phyloP scores from a whole-genome alignment of 805 yeast genomes.

The Vanderwaltozyma tropicalis region DNA sequence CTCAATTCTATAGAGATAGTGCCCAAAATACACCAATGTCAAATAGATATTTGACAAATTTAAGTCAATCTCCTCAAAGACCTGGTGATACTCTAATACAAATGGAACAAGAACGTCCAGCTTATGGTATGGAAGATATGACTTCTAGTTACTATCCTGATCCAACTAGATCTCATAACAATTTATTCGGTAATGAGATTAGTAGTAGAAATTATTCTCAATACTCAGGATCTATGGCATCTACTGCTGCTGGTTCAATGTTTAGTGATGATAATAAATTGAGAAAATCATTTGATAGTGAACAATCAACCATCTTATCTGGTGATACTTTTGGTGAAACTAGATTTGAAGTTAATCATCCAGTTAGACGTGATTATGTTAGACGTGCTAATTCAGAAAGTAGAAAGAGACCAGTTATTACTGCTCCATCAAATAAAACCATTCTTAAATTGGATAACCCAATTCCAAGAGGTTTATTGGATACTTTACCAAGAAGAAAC shows the following conservation, averaged over 20 bases:
- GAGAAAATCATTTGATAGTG: constrained; percentile 44
- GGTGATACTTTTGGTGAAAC: constrained; percentile 29
- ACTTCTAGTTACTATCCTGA: constrained; percentile 15
- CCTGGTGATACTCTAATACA: constrained; percentile 41
- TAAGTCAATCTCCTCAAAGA: constrained; percentile 63
- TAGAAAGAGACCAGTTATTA: constrained; percentile 46
- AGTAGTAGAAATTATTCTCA: constrained; percentile 1
- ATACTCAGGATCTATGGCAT: constrained; percentile 14
- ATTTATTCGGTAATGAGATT: constrained; percentile 3
- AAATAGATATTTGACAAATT: constrained; percentile 52
- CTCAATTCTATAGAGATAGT: constrained; percentile 24
- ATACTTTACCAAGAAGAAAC: constrained; percentile 77
- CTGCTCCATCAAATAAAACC: constrained; percentile 36
- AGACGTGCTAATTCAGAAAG: constrained; percentile 55
- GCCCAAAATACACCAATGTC: constrained; percentile 32
- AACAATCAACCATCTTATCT: constrained; percentile 24
- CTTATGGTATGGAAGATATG: constrained; percentile 27
- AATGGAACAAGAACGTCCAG: constrained; percentile 29
- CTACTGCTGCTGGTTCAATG: constrained; percentile 20
- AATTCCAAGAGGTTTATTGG: constrained; percentile 77
- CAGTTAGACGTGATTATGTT: constrained; percentile 26
- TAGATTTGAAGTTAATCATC: constrained; percentile 28
- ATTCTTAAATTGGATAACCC: constrained; percentile 82
- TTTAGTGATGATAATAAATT: constrained; percentile 27
- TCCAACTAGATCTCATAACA: constrained; percentile 5